These are phyloP conservation scores for Ampelomyces quisqualis DNA, from an alignment of 2,329 filamentous ascomycete genomes.

Conservation along the genomic window DNA sequence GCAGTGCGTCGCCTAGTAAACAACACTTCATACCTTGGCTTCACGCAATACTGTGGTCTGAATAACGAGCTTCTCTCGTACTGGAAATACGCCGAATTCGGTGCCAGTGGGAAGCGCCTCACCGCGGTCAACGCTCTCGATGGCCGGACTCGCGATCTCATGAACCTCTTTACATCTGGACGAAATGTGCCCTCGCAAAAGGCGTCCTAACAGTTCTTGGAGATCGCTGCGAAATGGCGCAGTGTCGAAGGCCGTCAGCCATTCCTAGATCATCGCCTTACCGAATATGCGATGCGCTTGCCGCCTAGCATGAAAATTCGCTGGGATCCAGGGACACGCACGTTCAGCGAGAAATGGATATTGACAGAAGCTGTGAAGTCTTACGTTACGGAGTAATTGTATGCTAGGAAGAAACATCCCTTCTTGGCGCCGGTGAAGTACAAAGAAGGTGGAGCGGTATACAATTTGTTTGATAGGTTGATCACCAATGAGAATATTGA, in stretches of 20 bases:
- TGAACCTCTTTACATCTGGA: constrained; percentile 27
- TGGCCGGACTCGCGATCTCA: constrained; percentile 28
- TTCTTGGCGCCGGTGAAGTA: constrained; percentile 52
- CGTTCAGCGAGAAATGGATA: constrained; percentile 53
- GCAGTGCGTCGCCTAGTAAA: constrained; percentile 17
- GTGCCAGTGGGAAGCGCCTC: constrained; percentile 13
- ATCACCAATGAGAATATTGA: constrained; percentile 34
- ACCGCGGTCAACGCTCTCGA: constrained; percentile 23
- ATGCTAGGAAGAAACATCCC: constrained; percentile 52
- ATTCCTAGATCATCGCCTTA: constrained; percentile 45
- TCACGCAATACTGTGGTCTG: constrained; percentile 13
- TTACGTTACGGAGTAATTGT: constrained; percentile 56
- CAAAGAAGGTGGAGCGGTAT: constrained; percentile 47
- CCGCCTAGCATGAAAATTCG: constrained; percentile 43
- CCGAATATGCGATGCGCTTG: constrained; percentile 44
- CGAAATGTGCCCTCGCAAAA: constrained; percentile 23
- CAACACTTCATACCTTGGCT: constrained; percentile 17
- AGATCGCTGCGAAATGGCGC: constrained; percentile 51
- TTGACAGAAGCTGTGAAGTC: constrained; percentile 54
- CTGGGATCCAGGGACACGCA: constrained; percentile 23
- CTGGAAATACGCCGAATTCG: constrained; percentile 15
- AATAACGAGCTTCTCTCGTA: constrained; percentile 10
- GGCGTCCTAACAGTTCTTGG: constrained; percentile 48
- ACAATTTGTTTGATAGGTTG: constrained; percentile 35
- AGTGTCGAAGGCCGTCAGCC: constrained; percentile 46